Conservation (phyloP, 805 yeast species). For the Cyberlindnera euphorbiiphila region DNA sequence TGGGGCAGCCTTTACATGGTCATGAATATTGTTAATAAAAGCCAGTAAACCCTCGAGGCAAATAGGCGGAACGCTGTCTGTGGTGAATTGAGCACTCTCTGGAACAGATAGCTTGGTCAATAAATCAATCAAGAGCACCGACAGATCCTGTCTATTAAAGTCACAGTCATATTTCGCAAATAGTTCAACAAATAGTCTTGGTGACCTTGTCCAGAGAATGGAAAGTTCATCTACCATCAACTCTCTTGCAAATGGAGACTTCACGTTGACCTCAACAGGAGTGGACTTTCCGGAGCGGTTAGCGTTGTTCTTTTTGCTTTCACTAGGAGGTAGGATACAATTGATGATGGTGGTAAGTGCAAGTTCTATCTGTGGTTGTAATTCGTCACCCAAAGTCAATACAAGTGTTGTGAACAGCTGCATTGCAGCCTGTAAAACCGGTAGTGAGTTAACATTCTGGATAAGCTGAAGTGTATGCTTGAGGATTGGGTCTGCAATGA, state of each 20-base stretch:
- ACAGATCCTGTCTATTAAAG: slow-evolving; percentile 76
- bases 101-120: slow-evolving; percentile 79
- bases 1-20: slow-evolving; percentile 31
- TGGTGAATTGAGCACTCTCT: slow-evolving; percentile 73
- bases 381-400: slow-evolving; percentile 56
- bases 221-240: slow-evolving; percentile 80
- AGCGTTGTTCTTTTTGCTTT: slow-evolving; percentile 10
- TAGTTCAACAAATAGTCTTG: slow-evolving; percentile 68
- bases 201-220: slow-evolving; percentile 75
- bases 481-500: slow-evolving; percentile 78
- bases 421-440: slow-evolving; percentile 69
- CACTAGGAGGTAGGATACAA: slow-evolving; percentile 41
- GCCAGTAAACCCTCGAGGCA: slow-evolving; percentile 85
- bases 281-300: slow-evolving; percentile 29
- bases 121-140: slow-evolving; percentile 61
- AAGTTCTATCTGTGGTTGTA: slow-evolving; percentile 80
- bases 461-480: slow-evolving; percentile 79
- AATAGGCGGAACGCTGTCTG: slow-evolving; percentile 87
- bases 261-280: slow-evolving; percentile 30
- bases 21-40: slow-evolving; percentile 59
- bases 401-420: slow-evolving; percentile 71
- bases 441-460: slow-evolving; percentile 67
- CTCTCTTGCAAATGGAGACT: slow-evolving; percentile 54
- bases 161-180: slow-evolving; percentile 89
- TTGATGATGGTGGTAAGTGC: slow-evolving; percentile 61